Base-by-base conservation (phyloP, 352 stramenopile species). In the Thraustochytrium sp. region DNA sequence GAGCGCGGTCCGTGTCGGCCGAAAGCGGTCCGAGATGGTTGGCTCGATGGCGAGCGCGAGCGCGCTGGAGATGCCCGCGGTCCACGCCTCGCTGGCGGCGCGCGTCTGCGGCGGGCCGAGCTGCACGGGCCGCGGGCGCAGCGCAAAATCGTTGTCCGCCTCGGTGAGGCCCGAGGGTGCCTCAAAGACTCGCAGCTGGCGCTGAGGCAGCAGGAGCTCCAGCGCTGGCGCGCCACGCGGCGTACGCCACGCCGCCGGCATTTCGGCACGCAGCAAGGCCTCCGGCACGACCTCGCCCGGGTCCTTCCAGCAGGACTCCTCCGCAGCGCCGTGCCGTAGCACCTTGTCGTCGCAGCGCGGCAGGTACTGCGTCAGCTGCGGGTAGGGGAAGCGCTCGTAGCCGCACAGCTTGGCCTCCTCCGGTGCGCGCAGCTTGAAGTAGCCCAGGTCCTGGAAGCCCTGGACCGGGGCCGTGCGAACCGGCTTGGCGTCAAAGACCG, bases 371-470 rank as follows among this genome's bases (percentile, higher is more conserved):
- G 53, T 44, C 48, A 80, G 18, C 18, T 37, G 8, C 16, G 68
- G 68, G 42, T 65, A 72, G 8, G 13, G 21, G 42, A 80, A 80
- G 0, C 21, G 26, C 31, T 46, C 48, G 42, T 80, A 80, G 18
- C 68, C 68, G 51, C 68, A 80, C 48, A 92, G 78, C 44, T 92
- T 88, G 49, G 89, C 89, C 78, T 94, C 90, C 26, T 93, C 87
- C 11, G 86, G 89, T 68, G 91, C 87, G 34, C 88, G 88, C 29
- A 95, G 83, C 18, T 88, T 85, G 75, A 94, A 89, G 76, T 92
- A 91, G 16, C 84, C 77, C 23, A 93, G 89, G 34, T 90, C 80
- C 55, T 92, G 87, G 29, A 88, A 89, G 64, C 89, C 86, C 0
- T 91, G 84, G 3, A 87, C 85, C 84, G 88, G 89, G 51, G 91